These are phyloP conservation scores for Saccharomyces hybrid DNA, from an alignment of 1,139 yeast species.

Conservation along the genomic window DNA sequence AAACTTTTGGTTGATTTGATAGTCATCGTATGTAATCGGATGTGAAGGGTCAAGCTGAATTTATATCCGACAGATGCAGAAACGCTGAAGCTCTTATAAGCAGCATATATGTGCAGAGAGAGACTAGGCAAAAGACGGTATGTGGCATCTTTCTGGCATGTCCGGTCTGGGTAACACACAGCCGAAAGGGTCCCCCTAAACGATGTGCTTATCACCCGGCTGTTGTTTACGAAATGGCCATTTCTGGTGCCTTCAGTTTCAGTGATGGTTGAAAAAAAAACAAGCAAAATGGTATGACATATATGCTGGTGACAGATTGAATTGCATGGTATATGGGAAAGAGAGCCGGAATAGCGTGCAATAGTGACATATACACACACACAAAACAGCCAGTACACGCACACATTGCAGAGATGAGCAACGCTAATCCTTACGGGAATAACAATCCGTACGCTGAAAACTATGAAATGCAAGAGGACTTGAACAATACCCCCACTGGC, in stretches of 20 bases:
- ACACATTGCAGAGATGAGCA: slow-evolving; percentile 10
- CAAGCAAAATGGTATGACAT: neutral
- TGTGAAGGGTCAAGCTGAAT: slow-evolving; percentile 3
- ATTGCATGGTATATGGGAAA: neutral
- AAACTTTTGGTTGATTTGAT: slow-evolving; percentile 17
- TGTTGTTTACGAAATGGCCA: neutral
- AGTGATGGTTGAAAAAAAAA: neutral
- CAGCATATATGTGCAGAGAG: neutral
- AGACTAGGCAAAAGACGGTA: neutral
- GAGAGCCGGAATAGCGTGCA: neutral
- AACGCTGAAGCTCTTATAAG: neutral
- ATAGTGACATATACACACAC: neutral
- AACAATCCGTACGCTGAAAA: slow-evolving; percentile 14
- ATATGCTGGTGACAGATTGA: neutral
- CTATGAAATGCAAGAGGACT: slow-evolving; percentile 13
- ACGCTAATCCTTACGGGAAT: slow-evolving; percentile 14
- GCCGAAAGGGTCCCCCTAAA: neutral
- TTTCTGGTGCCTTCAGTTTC: neutral
- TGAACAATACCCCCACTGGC: slow-evolving; percentile 3
- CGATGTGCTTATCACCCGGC: neutral
- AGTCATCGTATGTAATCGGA: neutral
- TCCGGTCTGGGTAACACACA: neutral
- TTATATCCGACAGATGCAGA: neutral
- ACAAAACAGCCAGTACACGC: neutral
- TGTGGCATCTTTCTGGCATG: slow-evolving; percentile 1